These are phyloP conservation scores for Yamadazyma membranifaciens DNA, from an alignment of 1,139 yeast genomes.

Conservation along the genomic window DNA sequence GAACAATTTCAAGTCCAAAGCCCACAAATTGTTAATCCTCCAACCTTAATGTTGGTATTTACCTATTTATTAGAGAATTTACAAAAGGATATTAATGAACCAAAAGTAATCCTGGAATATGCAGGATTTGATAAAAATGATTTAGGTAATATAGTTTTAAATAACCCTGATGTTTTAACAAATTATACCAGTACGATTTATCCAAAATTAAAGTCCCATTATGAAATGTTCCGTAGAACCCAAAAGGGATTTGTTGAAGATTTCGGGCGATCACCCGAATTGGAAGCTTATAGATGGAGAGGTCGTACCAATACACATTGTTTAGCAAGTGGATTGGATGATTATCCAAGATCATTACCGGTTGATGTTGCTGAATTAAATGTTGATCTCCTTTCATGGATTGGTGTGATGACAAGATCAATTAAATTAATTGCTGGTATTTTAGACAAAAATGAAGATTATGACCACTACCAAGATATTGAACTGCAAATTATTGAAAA, in stretches of 20 bases:
- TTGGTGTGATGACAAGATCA: constrained; percentile 86
- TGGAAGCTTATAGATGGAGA: constrained; percentile 88
- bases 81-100: constrained; percentile 23
- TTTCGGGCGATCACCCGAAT: constrained; percentile 56
- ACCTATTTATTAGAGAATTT: constrained; percentile 58
- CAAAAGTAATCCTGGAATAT: constrained; percentile 19
- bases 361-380: constrained; percentile 89
- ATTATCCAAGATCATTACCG: constrained; percentile 81
- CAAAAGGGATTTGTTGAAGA: constrained; percentile 78
- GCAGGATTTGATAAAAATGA: constrained; percentile 14
- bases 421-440: constrained; percentile 72
- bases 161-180: constrained; percentile 60
- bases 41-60: constrained; percentile 82
- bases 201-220: constrained; percentile 75
- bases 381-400: constrained; percentile 89
- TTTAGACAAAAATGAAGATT: constrained; percentile 61
- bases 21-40: constrained; percentile 93
- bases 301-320: constrained; percentile 87
- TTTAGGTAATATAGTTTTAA: constrained; percentile 53
- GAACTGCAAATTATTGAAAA: constrained; percentile 60
- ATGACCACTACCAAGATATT: constrained; percentile 45
- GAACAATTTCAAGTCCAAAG: constrained; percentile 81
- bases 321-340: constrained; percentile 92
- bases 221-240: constrained; percentile 79
- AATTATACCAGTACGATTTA: constrained; percentile 66